Evolutionary conservation across 2,329 filamentous ascomycete species (phyloP).

Genomic region (Rutstroemia sp.): DNA sequence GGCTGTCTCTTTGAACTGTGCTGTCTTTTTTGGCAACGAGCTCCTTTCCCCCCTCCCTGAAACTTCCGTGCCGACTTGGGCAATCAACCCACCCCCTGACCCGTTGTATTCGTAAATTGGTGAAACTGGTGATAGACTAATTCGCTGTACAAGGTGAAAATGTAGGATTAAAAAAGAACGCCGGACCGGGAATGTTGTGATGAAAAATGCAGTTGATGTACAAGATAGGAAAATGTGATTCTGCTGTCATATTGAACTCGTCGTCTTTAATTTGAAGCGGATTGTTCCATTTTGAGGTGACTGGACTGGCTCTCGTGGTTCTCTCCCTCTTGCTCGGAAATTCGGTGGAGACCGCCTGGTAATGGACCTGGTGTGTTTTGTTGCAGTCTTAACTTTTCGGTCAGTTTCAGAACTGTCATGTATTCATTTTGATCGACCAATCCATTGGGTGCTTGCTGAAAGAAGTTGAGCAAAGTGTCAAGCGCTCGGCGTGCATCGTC

Average conservation of each 20-base stretch:
- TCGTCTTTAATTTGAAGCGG: constrained; percentile 17
- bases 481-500: constrained; percentile 81
- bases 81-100: no score
- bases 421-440: constrained; percentile 74
- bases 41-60: no score
- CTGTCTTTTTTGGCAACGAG: neutral
- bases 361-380: constrained; percentile 28
- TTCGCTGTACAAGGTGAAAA: no score
- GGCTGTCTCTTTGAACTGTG: neutral
- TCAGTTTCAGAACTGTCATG: constrained; percentile 69
- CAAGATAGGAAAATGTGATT: neutral
- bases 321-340: constrained; percentile 28
- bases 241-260: no score
- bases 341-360: constrained; percentile 34
- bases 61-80: no score
- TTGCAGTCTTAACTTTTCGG: constrained; percentile 74
- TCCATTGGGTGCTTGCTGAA: constrained; percentile 58
- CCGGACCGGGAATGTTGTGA: no score
- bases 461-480: constrained; percentile 73
- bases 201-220: neutral
- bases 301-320: constrained; percentile 13
- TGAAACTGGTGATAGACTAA: no score
- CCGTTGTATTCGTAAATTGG: no score
- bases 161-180: no score
- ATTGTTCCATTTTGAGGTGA: constrained; percentile 27